Base-by-base conservation (phyloP, 768 basidiomycete genomes). In the Leccinum subgranulosum region DNA sequence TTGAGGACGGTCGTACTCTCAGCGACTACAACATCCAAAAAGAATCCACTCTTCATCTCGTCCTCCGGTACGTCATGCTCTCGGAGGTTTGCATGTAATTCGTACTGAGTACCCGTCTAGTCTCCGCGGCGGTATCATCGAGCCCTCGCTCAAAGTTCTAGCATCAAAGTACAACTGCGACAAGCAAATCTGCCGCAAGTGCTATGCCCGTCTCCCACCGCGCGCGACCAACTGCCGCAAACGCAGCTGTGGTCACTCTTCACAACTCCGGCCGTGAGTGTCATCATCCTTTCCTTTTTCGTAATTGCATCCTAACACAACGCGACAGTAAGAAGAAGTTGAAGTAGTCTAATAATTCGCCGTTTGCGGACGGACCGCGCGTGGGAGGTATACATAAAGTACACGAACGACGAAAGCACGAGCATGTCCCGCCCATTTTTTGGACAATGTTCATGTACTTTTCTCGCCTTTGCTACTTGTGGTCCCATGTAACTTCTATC, bases 191-290 rank as follows among this genome's bases (percentile, higher is more conserved):
- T 98, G 97, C 85, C 94, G 97, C 77, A 98, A 98, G 78, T 98
- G 97, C 82, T 98, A 98, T 76, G 97, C 97, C 47, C 96, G 97
- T 68, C 96, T 98, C 67, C 96, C 97, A 63, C 96, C 95, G 54
- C 94, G 97, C 74, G 97, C 97, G 36, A 98, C 95, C 80, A 98
- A 99, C 86, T 98, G 97, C 87, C 84, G 96, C 74, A 96, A 96
- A 81, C 84, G 94, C 64, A 83, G 85, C 58, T 96, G 94, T 71
- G 94, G 94, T 19, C 91, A 92, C 76, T 91, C 89, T 49, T 88
- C 86, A 60, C 92, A 92, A 69, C 91, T 95, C 79, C 87, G 92
- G 75, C 92, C 91, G 91, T 93, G 63, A 74, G 90, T 86, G 11
- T 27, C 3, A 21, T 27, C 41, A 21, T 28, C 11, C 34, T 49